Base-by-base conservation (phyloP, 345 rosid species). In the Barbarea vulgaris region DNA sequence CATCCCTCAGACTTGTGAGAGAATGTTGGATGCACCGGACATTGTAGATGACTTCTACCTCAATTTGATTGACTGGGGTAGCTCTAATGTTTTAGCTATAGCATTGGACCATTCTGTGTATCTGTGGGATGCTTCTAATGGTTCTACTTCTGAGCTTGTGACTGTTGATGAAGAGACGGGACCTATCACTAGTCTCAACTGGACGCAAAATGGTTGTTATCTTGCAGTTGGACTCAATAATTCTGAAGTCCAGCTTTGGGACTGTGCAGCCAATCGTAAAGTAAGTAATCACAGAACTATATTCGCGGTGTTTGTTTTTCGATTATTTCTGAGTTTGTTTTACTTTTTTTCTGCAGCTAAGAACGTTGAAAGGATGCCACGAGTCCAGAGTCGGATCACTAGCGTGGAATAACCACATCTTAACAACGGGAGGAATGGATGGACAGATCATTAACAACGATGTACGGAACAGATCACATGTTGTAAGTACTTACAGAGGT, bases 121-220 rank as follows among this genome's bases (percentile, higher is more conserved):
- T 46, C 30, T 70, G 9, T 81, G 82, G 84, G 68, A 83, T 75
- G 76, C 84, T 54, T 70, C 80, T 5, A 25, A 18, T 21, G 74
- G 74, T 25, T 78, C 79, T 13, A 65, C 78, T 6, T 71, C 86
- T 0, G 82, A 75, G 47, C 79, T 83, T 21, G 74, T 71, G 51
- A 80, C 72, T 0, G 10, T 83, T 66, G 70, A 78, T 37, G 73
- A 78, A 24, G 81, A 75, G 21, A 41, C 30, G 0, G 80, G 82
- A n/a, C 86, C 84, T n/a, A 62, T 78, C 7, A 80, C 86, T 14
- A 83, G 82, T 46, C 42, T 83, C 44, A 75, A 51, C 25, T 77
- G 76, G 81, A 65, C 78, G 27, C 75, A 73, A 10, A 80, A 80
- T 77, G 85, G 85, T 30, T 46, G 51, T 27, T 36, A 77, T 18